Base-by-base conservation (phyloP, 2,329 filamentous ascomycete genomes). In the Fusarium armeniacum region DNA sequence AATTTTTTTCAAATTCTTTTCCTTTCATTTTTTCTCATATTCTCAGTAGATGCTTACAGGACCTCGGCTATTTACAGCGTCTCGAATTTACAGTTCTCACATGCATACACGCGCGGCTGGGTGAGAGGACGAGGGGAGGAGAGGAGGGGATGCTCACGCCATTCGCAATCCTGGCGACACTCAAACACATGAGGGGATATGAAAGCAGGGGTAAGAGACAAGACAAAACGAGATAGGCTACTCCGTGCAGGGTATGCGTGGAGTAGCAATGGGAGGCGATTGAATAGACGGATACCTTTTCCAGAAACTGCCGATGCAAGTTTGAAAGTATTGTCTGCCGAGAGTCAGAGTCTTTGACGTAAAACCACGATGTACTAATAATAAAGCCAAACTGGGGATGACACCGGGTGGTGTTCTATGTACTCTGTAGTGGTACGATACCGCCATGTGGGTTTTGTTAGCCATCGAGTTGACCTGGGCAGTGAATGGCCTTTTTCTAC, bases 71-170 rank as follows among this genome's bases (percentile, higher is more conserved):
- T 36, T 38, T 38, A 62, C 47, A 55, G 35, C 13, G 41, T 49
- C 47, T 56, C 49, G n/a, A 30, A 47, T 53, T 58, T 67, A 70
- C 44, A 62, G 56, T 67, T 67, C 62, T 67, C 57, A 58, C 66
- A 55, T 70, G 62, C 62, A 69, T 70, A 70, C 62, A 70, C 67
- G 67, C 67, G 67, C 67, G 67, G 67, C 62, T 70, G 67, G 53
- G 55, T 16, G 51, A 46, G 26, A 36, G 41, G 59, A 13, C 24
- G 38, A 58, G 20, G 30, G 20, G 44, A 35, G 35, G 30, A 45
- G 62, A 46, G 54, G 32, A 45, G 62, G 51, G 54, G 41, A 38
- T 18, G 18, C 44, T 67, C 47, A 62, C 36, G 50, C 53, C 53
- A 69, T 69, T 62, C 40, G 44, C 43, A 55, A 58, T 44, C 54